A percentile compares a stretch with the other conserved stretches of the same genome.
These are phyloP conservation scores for Dendrobium officinale DNA, from an alignment of 106 monocot species.

Conservation along the genomic window DNA sequence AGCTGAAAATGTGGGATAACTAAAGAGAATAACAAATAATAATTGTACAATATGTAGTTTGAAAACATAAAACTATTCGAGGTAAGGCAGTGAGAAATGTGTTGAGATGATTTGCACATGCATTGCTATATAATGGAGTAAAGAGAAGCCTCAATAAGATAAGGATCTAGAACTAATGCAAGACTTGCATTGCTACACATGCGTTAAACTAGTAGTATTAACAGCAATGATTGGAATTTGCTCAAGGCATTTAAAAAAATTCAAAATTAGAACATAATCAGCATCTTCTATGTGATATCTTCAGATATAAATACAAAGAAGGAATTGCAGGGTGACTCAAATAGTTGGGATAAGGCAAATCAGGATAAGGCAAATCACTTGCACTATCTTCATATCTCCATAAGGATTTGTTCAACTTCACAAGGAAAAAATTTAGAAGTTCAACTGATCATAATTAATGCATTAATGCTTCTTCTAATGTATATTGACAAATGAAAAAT, in stretches of 20 bases:
- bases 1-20: not conserved
- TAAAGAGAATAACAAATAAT: not conserved
- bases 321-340: not conserved
- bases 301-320: not conserved
- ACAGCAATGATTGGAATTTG: not conserved
- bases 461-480: not conserved
- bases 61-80: not conserved
- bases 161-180: not conserved
- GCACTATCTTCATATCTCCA: not conserved
- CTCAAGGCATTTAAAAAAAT: not conserved
- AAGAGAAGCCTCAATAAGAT: not conserved
- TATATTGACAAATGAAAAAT: not conserved
- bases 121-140: not conserved
- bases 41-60: not conserved
- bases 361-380: not conserved
- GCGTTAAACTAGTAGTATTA: not conserved
- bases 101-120: not conserved
- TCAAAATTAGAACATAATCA: not conserved
- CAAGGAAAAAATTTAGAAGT: not conserved
- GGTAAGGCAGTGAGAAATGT: not conserved
- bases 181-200: not conserved
- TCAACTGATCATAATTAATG: not conserved
- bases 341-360: not conserved
- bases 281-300: not conserved
- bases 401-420: not conserved